Conservation (phyloP, 768 basidiomycete species). For the Termitomyces heimii region DNA sequence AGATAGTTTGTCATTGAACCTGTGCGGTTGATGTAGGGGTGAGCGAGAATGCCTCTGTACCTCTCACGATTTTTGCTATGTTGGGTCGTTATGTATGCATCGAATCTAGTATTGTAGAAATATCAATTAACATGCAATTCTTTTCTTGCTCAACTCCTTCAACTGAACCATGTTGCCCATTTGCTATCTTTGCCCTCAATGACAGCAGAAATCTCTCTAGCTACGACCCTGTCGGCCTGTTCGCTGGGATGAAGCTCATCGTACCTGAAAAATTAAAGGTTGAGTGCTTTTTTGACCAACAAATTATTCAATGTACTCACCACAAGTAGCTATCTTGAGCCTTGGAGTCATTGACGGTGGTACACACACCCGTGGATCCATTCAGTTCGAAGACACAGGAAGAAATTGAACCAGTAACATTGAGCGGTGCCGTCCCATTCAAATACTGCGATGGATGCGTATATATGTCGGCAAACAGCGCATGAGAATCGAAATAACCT, state of each 20-base stretch:
- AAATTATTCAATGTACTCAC: constrained; percentile 23
- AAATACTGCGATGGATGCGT: constrained; percentile 44
- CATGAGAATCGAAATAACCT: constrained; percentile 60
- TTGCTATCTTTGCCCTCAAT: constrained; percentile 29
- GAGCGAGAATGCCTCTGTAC: background rate
- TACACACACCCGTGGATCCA: constrained; percentile 21
- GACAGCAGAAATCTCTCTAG: constrained; percentile 32
- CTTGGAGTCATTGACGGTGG: constrained; percentile 18
- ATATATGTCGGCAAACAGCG: constrained; percentile 55
- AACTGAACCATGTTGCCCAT: constrained; percentile 39
- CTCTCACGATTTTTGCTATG: background rate
- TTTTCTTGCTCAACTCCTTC: background rate
- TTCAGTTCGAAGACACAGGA: constrained; percentile 38
- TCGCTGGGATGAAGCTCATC: constrained; percentile 34
- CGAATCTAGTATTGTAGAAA: background rate
- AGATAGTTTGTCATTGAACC: too few species aligned
- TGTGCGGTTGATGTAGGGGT: background rate
- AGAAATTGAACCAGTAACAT: constrained; percentile 47
- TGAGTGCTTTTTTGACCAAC: background rate
- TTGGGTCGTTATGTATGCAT: background rate
- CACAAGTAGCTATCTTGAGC: constrained; percentile 45
- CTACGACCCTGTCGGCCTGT: constrained; percentile 35
- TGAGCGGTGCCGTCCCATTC: constrained; percentile 58
- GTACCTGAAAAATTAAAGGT: constrained; percentile 14
- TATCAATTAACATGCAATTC: background rate